Evolutionary conservation across 228 moss, liverwort and hornwort genomes (phyloP).

Genomic region (Sphagnum fallax): DNA sequence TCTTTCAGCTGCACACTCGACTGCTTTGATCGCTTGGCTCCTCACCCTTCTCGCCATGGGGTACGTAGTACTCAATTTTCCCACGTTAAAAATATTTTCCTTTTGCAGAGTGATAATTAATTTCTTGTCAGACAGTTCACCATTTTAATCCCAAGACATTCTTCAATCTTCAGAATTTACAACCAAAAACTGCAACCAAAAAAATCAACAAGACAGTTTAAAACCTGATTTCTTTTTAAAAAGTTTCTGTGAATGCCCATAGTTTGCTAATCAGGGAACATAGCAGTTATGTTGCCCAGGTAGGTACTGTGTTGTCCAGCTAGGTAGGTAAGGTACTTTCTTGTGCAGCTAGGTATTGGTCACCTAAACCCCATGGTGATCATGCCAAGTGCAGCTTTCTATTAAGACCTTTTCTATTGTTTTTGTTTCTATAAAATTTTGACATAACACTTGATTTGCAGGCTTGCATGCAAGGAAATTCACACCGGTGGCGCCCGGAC

Average conservation of each 20-base stretch:
- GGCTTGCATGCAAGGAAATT: conserved; percentile 31
- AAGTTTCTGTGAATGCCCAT: background rate
- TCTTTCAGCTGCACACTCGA: conserved; percentile 14
- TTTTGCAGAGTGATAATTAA: background rate
- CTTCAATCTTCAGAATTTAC: background rate
- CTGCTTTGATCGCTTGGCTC: conserved; percentile 39
- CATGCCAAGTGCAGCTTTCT: background rate
- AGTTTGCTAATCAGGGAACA: too few relatives aligned
- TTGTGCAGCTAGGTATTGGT: background rate
- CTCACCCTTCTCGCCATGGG: conserved; percentile 43
- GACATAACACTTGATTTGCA: conserved; percentile 1
- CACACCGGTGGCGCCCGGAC: conserved; percentile 7
- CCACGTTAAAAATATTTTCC: background rate
- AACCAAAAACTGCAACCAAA: too few relatives aligned
- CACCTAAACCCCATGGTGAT: background rate
- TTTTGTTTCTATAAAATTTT: too few relatives aligned
- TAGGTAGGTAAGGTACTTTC: too few relatives aligned
- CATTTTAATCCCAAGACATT: background rate
- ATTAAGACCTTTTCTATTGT: too few relatives aligned
- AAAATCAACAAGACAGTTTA: background rate
- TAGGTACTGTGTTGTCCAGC: too few relatives aligned
- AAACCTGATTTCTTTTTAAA: too few relatives aligned
- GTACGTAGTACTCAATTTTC: conserved; percentile 5
- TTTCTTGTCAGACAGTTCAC: background rate
- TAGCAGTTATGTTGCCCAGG: too few relatives aligned